Conservation (phyloP, 345 rosid species). For the Reutealis trisperma region DNA sequence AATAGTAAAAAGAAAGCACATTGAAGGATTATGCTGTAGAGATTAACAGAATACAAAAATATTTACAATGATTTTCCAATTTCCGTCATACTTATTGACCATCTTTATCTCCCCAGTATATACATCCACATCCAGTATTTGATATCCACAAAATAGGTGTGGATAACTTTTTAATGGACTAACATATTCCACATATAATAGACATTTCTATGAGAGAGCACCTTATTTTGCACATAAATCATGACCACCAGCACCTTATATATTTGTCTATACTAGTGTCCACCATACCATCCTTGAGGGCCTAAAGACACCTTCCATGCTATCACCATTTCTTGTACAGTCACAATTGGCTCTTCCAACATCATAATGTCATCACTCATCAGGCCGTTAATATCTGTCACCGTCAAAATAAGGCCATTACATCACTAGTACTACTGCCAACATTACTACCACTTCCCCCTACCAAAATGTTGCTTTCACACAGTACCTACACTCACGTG, state of each 20-base stretch:
- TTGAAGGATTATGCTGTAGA: not conserved
- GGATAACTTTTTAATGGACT: not conserved
- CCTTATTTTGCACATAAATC: not conserved
- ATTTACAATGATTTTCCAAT: not conserved
- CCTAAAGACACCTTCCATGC: not conserved
- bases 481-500: too few relatives aligned
- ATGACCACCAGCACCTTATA: not conserved
- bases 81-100: not conserved
- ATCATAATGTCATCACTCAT: not conserved
- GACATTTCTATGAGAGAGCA: not conserved
- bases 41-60: not conserved
- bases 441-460: too few relatives aligned
- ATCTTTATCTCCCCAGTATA: not conserved
- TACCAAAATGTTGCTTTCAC: too few relatives aligned
- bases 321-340: not conserved
- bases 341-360: not conserved
- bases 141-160: not conserved
- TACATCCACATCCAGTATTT: not conserved
- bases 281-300: not conserved
- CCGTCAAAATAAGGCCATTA: not conserved
- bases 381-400: not conserved
- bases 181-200: not conserved
- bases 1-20: not conserved
- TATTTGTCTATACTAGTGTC: not conserved
- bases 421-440: too few relatives aligned